phyloP scores from a whole-genome alignment of 192 early-diverging fungal genomes.

The Tieghemiomyces parasiticus region DNA sequence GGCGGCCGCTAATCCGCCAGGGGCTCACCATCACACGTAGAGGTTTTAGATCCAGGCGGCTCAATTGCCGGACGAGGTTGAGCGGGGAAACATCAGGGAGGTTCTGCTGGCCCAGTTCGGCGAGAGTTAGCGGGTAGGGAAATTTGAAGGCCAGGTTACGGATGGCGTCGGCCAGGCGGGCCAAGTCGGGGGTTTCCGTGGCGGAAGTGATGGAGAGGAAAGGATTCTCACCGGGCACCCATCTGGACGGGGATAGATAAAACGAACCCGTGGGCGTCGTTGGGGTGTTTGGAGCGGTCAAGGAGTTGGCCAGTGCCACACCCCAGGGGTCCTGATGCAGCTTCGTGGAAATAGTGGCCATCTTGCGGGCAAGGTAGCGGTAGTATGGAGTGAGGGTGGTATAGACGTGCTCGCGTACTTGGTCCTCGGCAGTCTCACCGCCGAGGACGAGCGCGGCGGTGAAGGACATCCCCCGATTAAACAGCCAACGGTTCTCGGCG shows the following conservation, averaged over 20 bases:
- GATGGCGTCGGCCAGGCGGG: background rate
- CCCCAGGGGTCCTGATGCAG: too few relatives aligned
- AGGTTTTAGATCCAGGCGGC: background rate
- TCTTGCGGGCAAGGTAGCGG: background rate
- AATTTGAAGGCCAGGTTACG: background rate
- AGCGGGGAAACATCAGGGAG: background rate
- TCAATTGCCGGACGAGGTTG: background rate
- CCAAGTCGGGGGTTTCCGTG: background rate
- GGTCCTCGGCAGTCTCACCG: background rate
- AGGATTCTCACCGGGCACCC: too few relatives aligned
- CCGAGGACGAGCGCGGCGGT: background rate
- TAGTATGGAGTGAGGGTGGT: background rate
- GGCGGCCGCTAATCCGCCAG: background rate
- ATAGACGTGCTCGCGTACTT: background rate
- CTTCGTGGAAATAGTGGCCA: background rate
- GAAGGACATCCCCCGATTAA: background rate
- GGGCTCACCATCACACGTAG: background rate
- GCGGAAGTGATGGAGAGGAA: background rate
- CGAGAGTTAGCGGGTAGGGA: background rate
- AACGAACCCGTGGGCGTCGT: background rate
- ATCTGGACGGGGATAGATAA: too few relatives aligned
- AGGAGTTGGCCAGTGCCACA: too few relatives aligned
- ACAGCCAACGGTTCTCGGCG: conserved; percentile 2
- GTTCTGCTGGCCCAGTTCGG: background rate
- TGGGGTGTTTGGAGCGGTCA: too few relatives aligned